phyloP scores from a whole-genome alignment of 805 yeast genomes.

The Kuraishia ogatae region DNA sequence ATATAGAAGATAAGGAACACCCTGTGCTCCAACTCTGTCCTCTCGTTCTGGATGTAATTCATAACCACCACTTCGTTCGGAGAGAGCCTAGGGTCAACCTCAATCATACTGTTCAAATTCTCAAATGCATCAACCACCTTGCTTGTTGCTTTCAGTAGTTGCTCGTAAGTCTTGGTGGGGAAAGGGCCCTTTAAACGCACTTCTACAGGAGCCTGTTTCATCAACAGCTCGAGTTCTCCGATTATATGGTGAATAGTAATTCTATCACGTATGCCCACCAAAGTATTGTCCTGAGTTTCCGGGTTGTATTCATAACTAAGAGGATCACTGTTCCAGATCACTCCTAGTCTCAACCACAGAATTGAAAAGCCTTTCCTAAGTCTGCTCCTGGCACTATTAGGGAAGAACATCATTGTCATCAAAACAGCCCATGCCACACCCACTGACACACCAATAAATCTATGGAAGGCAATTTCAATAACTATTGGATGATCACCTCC shows the following conservation, averaged over 20 bases:
- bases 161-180: conserved; percentile 42
- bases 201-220: conserved; percentile 70
- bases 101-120: conserved; percentile 60
- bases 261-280: conserved; percentile 35
- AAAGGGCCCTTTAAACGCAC: conserved; percentile 67
- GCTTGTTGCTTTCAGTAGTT: conserved; percentile 46
- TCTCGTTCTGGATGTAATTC: conserved; percentile 42
- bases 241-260: conserved; percentile 41
- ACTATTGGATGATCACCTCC: conserved; percentile 66
- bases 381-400: conserved; percentile 68
- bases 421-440: conserved; percentile 75
- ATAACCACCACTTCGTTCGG: conserved; percentile 49
- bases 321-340: conserved; percentile 74
- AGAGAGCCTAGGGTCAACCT: conserved; percentile 47
- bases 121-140: conserved; percentile 67
- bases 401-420: conserved; percentile 58
- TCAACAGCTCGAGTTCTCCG: conserved; percentile 47
- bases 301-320: conserved; percentile 32
- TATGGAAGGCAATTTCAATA: conserved; percentile 67
- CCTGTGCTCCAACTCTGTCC: conserved; percentile 63
- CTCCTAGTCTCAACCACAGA: conserved; percentile 74
- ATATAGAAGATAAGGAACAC: conserved; percentile 71
- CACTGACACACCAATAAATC: conserved; percentile 61
- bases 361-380: conserved; percentile 56
- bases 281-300: conserved; percentile 13